Evolutionary conservation across 371 early-diverging fungal genomes (phyloP).

Genomic region (Apophysomyces elegans): DNA sequence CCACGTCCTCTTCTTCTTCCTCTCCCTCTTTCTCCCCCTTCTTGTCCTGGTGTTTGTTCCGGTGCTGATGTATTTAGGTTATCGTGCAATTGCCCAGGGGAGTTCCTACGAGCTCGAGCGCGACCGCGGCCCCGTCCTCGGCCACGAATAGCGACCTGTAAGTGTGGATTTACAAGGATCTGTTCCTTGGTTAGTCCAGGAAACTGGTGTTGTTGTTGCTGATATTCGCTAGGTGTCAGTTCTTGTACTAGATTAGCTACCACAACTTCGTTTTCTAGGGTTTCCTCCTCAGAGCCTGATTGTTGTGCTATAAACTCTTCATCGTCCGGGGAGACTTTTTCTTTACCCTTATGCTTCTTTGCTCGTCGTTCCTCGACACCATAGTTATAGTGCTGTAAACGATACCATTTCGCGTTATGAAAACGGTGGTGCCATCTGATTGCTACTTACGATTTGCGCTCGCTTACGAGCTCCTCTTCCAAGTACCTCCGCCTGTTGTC

Average conservation of each 20-base stretch:
- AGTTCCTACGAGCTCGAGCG: no score
- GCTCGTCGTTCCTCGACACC: neutral
- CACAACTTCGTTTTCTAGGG: neutral
- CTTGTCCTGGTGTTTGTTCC: no score
- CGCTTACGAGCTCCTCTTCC: slow-evolving; percentile 52
- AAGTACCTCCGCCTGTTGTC: slow-evolving; percentile 17
- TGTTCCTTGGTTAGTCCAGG: no score
- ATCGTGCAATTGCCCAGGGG: no score
- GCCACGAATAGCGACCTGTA: no score
- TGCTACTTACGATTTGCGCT: slow-evolving; percentile 26
- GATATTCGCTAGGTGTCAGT: no score
- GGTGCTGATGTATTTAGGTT: no score
- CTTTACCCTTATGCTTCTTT: neutral
- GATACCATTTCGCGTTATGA: neutral
- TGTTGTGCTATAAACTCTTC: slow-evolving; percentile 1
- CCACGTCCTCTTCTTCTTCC: slow-evolving; percentile 17
- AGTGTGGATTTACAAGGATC: no score
- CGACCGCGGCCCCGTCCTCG: no score
- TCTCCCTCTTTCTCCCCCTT: neutral
- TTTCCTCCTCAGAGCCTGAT: neutral
- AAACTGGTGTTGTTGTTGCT: no score
- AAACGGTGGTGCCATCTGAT: neutral
- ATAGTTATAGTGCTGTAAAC: neutral
- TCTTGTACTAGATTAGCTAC: neutral
- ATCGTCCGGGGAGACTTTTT: neutral